Conservation (phyloP, 192 early-diverging fungal genomes). For the Geranomyces michiganensis region DNA sequence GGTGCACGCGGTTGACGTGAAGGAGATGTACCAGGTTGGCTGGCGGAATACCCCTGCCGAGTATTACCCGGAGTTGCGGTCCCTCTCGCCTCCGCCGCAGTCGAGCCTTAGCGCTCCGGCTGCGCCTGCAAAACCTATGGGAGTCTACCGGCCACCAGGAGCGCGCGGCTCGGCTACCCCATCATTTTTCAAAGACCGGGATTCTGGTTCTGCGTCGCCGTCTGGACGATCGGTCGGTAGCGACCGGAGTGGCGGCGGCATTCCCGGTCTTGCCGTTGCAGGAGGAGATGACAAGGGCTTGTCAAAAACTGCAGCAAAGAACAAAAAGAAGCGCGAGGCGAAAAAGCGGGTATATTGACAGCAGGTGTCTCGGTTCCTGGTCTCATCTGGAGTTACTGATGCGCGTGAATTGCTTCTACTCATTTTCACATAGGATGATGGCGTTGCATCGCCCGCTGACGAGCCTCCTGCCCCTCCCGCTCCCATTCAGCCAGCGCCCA, state of each 20-base stretch:
- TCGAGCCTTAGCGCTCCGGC: slow-evolving; percentile 37
- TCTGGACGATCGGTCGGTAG: background rate
- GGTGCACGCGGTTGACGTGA: slow-evolving; percentile 72
- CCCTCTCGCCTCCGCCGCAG: slow-evolving; percentile 74
- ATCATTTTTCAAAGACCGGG: slow-evolving; percentile 22
- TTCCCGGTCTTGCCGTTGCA: background rate
- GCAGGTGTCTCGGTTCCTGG: slow-evolving; percentile 23
- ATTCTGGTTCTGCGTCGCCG: background rate
- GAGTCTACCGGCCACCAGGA: slow-evolving; percentile 56
- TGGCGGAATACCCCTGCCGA: slow-evolving; percentile 44
- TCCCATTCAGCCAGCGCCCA: background rate
- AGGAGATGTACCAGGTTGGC: slow-evolving; percentile 85
- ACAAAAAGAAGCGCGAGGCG: slow-evolving; percentile 73
- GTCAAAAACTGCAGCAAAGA: slow-evolving; percentile 65
- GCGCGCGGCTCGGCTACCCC: slow-evolving; percentile 52
- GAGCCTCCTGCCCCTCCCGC: slow-evolving; percentile 29
- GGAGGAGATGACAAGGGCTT: slow-evolving; percentile 32
- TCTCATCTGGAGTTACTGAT: background rate
- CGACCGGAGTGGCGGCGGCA: background rate
- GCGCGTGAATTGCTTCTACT: too few species aligned
- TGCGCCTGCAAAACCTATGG: slow-evolving; percentile 44
- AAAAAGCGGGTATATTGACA: slow-evolving; percentile 60
- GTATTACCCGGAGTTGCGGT: slow-evolving; percentile 75
- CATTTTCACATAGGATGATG: slow-evolving; percentile 1
- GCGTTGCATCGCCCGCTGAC: slow-evolving; percentile 1